Base-by-base conservation (phyloP, 2,329 filamentous ascomycete genomes). In the Canariomyces notabilis region DNA sequence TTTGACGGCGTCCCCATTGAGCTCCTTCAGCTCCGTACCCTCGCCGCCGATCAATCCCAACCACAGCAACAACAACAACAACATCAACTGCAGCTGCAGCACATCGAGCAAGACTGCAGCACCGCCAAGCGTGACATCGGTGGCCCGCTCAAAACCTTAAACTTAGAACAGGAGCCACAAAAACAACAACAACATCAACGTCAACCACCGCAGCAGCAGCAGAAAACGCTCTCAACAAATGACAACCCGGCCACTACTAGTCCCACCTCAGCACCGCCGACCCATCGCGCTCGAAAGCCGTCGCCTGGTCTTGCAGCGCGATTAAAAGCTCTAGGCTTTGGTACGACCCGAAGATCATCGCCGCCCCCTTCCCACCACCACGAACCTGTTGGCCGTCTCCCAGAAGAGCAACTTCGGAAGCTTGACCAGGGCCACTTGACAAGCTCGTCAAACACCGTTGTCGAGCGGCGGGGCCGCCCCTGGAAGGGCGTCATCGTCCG, bases 381-480 rank as follows among this genome's bases (percentile, higher is more conserved):
- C 63, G 74, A 77, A 41, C 67, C 69, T 59, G 73, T 87, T 58
- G 84, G 84, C 55, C 80, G 84, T 50, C 79, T 89, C 44, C 75
- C 84, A 57, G 81, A 87, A 64, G 73, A 82, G 54, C 83, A 87
- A 58, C 73, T 89, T 48, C 77, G 80, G 56, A 74, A 81, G 59
- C 76, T 89, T 58, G 84, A 89, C 68, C 72, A 79, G 55, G 77
- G 79, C 49, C 82, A 86, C 61, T 75, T 76, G 55, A 75, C 79
- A 49, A 72, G 72, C 60, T 78, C 76, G 19, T 53, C 62, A 54
- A 61, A 61, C 52, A 70, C 71, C 54, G 70, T 69, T 55, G 70
- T 87, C 58, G 74, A 82, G 64, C 76, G 82, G 61, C 76, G 82
- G 59, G 84, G 84, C 61, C 80, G 81, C 60, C 77, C 83, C 57